phyloP scores from a whole-genome alignment of 768 basidiomycete genomes.

The Auricularia sp. region DNA sequence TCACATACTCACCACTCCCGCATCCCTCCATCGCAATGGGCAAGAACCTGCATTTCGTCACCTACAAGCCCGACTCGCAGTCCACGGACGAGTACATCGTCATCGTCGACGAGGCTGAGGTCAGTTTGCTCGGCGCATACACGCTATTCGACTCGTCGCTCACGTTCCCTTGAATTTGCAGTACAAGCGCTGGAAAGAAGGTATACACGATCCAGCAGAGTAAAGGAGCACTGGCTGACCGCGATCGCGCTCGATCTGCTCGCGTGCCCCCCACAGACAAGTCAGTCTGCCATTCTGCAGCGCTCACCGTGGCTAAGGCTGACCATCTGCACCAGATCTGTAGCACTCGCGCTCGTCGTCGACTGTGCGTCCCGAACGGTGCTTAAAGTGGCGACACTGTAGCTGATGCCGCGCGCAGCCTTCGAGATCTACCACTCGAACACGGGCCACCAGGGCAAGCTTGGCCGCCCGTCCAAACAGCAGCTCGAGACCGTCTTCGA shows the following conservation, averaged over 20 bases:
- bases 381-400: background rate
- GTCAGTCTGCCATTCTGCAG: constrained; percentile 30
- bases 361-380: constrained; percentile 45
- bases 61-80: constrained; percentile 69
- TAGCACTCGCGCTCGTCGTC: constrained; percentile 67
- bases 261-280: constrained; percentile 37
- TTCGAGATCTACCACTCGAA: constrained; percentile 60
- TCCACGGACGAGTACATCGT: constrained; percentile 64
- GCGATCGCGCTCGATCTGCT: background rate
- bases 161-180: constrained; percentile 17
- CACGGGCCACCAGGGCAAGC: constrained; percentile 70
- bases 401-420: constrained; percentile 29
- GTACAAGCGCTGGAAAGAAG: constrained; percentile 72
- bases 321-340: constrained; percentile 32
- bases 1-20: background rate
- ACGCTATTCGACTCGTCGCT: background rate
- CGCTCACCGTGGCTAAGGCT: constrained; percentile 10
- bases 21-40: constrained; percentile 21
- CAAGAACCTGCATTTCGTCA: constrained; percentile 48
- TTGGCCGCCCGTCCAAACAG: constrained; percentile 69
- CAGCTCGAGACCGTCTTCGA: constrained; percentile 68
- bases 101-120: constrained; percentile 57
- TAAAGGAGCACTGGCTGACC: background rate
- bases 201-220: constrained; percentile 17
- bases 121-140: constrained; percentile 22